Evolutionary conservation across 768 basidiomycete species (phyloP), one percentile per base, ranked within the genome.

Genomic region (Russula dissimulans): DNA sequence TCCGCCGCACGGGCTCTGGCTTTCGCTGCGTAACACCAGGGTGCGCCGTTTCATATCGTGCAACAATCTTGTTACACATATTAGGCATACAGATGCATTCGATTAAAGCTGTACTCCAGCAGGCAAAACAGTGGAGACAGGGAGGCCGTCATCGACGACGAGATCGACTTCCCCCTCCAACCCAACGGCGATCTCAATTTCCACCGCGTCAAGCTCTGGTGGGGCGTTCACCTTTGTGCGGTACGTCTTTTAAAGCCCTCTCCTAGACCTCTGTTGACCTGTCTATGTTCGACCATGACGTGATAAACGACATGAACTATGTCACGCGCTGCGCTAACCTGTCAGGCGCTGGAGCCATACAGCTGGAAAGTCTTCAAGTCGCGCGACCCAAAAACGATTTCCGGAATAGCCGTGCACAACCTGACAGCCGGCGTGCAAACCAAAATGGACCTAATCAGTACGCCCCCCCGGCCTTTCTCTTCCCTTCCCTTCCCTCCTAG

Each of bases 81-180:
- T 4, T 38, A 14, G 39, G 15, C 36, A 12, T 39, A 18, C 41
- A 65, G 65, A n/a, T 64, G 62, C 41, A 55, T 65, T n/a, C 62
- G 63, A 4, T 45, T 66, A 38, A 58, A 52, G 43, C 17, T 66
- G 3, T 57, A 46, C 44, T 60, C 63, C 6, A 46, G 62, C 48
- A 12, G 34, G 15, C 48, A 63, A 14, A 8, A 43, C 32, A 29
- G 18, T 6, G 18, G 42, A 32, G 5, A 29, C 22, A 9, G 7
- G 22, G 26, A 32, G 7, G 48, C 54, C 18, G 22, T 53, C 18
- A n/a, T 54, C 38, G 62, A 64, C 18, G 65, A 66, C 46, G 54
- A 60, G 38, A 26, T 60, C 34, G 65, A 66, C 18, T 61, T 66
- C 8, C 65, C 63, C 9, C 47, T 66, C n/a, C 43, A 38, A 11